phyloP scores from a whole-genome alignment of 1,284 basidiomycete species.

The Heterobasidion irregulare region DNA sequence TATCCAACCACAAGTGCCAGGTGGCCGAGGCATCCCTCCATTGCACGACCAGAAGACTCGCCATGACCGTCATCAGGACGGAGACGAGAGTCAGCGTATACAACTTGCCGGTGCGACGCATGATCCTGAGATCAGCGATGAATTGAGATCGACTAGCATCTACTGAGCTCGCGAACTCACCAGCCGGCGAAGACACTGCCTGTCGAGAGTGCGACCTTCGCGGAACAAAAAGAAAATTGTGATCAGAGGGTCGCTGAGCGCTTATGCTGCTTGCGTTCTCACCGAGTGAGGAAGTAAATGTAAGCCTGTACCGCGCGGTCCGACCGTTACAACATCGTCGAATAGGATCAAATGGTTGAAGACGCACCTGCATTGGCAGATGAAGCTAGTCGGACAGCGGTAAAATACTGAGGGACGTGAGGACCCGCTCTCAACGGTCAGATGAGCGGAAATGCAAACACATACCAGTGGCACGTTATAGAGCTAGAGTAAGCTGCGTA shows the following conservation, averaged over 20 bases:
- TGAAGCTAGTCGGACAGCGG: slow-evolving; percentile 72
- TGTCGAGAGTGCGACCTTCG: slow-evolving; percentile 61
- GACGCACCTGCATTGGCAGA: slow-evolving; percentile 59
- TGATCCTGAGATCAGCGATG: slow-evolving; percentile 42
- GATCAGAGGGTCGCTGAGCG: slow-evolving; percentile 8
- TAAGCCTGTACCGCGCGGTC: slow-evolving; percentile 32
- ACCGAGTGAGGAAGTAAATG: slow-evolving; percentile 87
- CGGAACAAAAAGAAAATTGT: slow-evolving; percentile 11
- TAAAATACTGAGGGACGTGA: slow-evolving; percentile 53
- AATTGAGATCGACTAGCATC: slow-evolving; percentile 4
- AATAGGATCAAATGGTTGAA: slow-evolving; percentile 11
- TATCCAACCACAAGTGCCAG: slow-evolving; percentile 68
- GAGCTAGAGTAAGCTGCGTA: slow-evolving; percentile 37
- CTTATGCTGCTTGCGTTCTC: slow-evolving; percentile 18
- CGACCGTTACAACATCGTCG: slow-evolving; percentile 7
- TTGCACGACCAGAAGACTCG: slow-evolving; percentile 45
- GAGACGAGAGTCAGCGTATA: slow-evolving; percentile 65
- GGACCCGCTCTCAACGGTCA: neutral
- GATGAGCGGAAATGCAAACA: slow-evolving; percentile 9
- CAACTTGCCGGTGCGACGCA: slow-evolving; percentile 77
- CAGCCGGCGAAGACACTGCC: slow-evolving; percentile 84
- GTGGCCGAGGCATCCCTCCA: slow-evolving; percentile 59
- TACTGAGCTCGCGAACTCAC: slow-evolving; percentile 28
- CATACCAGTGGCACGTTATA: slow-evolving; percentile 78
- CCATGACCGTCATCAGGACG: slow-evolving; percentile 41